Evolutionary conservation across 73 alveolate species (phyloP).

Genomic region (Stentor roeselii): DNA sequence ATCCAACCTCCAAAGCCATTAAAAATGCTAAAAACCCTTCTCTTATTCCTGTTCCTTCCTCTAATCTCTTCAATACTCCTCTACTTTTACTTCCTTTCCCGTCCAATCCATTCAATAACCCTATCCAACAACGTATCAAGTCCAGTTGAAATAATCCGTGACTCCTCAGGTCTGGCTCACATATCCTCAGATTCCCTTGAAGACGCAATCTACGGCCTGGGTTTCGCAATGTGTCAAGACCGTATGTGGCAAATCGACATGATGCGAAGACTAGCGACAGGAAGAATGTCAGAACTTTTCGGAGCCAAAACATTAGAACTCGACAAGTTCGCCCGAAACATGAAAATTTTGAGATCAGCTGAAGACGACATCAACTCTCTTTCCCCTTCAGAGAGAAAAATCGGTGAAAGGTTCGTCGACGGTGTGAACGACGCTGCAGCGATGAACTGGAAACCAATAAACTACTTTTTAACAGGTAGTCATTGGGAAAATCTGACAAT

Average conservation of each 20-base stretch:
- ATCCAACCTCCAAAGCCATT: no score
- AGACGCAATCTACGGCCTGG: constrained; percentile 68
- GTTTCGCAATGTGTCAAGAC: constrained; percentile 81
- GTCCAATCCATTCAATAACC: background rate
- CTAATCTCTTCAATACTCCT: background rate
- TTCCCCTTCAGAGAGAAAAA: background rate
- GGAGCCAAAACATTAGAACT: constrained; percentile 74
- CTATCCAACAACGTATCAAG: background rate
- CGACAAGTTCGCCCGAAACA: constrained; percentile 77
- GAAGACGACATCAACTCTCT: background rate
- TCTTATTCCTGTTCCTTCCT: background rate
- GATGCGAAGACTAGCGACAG: constrained; percentile 60
- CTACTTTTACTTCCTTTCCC: background rate
- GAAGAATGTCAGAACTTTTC: constrained; percentile 69
- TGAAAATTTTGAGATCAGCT: constrained; percentile 68
- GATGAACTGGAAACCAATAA: constrained; percentile 65
- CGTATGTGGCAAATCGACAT: constrained; percentile 74
- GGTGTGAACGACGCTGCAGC: constrained; percentile 87
- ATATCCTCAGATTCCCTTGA: constrained; percentile 62
- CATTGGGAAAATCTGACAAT: constrained; percentile 74
- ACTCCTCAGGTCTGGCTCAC: constrained; percentile 75
- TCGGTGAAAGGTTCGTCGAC: constrained; percentile 58
- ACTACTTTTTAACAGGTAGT: constrained; percentile 59
- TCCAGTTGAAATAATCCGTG: constrained; percentile 36
- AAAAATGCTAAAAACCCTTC: background rate